These are phyloP conservation scores for Saccharomyces hybrid DNA, from an alignment of 1,139 yeast genomes.

Conservation along the genomic window DNA sequence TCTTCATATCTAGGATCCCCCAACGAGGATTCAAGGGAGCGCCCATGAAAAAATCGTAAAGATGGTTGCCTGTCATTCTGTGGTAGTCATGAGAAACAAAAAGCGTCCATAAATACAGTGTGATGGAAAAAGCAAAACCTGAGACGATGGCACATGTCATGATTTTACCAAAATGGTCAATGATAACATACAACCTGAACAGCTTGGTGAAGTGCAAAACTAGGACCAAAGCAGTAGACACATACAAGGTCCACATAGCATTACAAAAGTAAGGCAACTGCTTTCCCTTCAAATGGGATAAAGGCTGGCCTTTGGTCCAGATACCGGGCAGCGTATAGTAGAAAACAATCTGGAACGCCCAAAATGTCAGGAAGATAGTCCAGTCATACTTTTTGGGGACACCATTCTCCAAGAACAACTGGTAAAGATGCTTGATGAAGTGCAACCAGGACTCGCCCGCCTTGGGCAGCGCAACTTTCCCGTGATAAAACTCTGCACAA, in stretches of 20 bases:
- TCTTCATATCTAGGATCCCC: slow-evolving; percentile 85
- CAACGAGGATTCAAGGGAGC: slow-evolving; percentile 96
- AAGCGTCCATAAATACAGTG: slow-evolving; percentile 57
- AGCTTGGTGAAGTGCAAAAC: slow-evolving; percentile 64
- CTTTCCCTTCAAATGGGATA: slow-evolving; percentile 66
- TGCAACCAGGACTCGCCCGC: slow-evolving; percentile 51
- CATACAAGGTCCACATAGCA: slow-evolving; percentile 78
- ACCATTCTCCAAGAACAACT: slow-evolving; percentile 45
- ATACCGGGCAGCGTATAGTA: slow-evolving; percentile 90
- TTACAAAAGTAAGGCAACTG: slow-evolving; percentile 91
- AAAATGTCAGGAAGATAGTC: slow-evolving; percentile 61
- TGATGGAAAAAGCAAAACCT: slow-evolving; percentile 60
- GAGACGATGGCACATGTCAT: slow-evolving; percentile 84
- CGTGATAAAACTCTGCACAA: slow-evolving; percentile 71
- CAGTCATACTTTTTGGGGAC: slow-evolving; percentile 64
- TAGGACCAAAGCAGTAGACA: slow-evolving; percentile 51
- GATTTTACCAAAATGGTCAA: slow-evolving; percentile 81
- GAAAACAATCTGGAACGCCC: slow-evolving; percentile 62
- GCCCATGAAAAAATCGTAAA: slow-evolving; percentile 94
- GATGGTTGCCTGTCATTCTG: slow-evolving; percentile 82
- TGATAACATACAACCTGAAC: slow-evolving; percentile 62
- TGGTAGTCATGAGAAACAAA: slow-evolving; percentile 66
- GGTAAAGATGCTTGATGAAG: slow-evolving; percentile 41
- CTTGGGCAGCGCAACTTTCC: slow-evolving; percentile 62
- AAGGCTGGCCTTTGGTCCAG: slow-evolving; percentile 91